A percentile compares a stretch with the other conserved stretches of the same genome.
Conservation (phyloP, 495 filamentous ascomycete genomes). For the Hypoxylon fuscum region DNA sequence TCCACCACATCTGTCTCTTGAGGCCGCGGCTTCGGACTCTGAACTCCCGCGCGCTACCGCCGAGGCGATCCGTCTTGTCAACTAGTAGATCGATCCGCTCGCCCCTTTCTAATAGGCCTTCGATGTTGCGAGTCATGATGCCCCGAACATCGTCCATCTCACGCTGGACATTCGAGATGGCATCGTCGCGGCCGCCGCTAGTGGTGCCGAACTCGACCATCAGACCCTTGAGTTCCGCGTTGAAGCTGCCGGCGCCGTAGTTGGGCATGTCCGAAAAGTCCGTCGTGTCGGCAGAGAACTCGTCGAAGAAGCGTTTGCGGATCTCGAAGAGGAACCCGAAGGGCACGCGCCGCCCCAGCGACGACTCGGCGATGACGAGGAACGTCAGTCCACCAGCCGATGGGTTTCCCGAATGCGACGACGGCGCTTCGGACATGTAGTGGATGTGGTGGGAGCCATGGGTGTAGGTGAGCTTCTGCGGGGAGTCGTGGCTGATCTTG, state of each 20-base stretch:
- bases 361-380: conserved; percentile 79
- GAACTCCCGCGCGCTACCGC: conserved; percentile 87
- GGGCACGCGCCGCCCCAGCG: conserved; percentile 83
- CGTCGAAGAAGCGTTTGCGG: conserved; percentile 82
- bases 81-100: conserved; percentile 95
- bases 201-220: conserved; percentile 89
- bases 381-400: conserved; percentile 84
- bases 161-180: conserved; percentile 78
- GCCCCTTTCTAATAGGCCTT: conserved; percentile 91
- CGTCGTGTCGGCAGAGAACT: conserved; percentile 72
- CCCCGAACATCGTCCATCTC: conserved; percentile 94
- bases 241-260: conserved; percentile 91
- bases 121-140: conserved; percentile 99
- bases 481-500: conserved; percentile 82
- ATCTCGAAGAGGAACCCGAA: conserved; percentile 95
- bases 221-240: conserved; percentile 74
- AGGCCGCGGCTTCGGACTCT: conserved; percentile 82
- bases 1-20: conserved; percentile 98
- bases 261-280: conserved; percentile 82
- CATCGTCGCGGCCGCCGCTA: conserved; percentile 76
- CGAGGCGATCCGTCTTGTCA: conserved; percentile 94
- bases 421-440: conserved; percentile 89
- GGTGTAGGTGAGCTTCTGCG: conserved; percentile 93
- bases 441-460: conserved; percentile 92
- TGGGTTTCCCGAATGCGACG: conserved; percentile 60